A percentile compares a stretch with the other conserved stretches of the same genome.
phyloP scores from a whole-genome alignment of 2,329 filamentous ascomycete genomes.

The Phyllosticta citribraziliensis region DNA sequence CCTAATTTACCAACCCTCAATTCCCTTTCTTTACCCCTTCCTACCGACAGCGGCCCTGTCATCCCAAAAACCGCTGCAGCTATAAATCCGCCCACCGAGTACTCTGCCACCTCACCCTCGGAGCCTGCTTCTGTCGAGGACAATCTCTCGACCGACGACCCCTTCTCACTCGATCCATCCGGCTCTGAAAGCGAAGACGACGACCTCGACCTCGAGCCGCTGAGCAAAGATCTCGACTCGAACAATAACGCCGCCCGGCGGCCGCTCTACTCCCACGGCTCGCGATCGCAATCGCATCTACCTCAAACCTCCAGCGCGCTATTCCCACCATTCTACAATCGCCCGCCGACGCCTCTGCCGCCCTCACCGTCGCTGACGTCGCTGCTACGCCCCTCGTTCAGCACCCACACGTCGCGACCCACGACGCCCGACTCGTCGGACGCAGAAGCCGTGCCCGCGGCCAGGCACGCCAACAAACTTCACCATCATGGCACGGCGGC shows the following conservation, averaged over 20 bases:
- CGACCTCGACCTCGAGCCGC: slow-evolving; percentile 1
- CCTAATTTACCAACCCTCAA: slow-evolving; percentile 36
- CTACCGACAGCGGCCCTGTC: slow-evolving; percentile 12
- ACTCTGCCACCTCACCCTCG: slow-evolving; percentile 20
- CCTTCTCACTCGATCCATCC: slow-evolving; percentile 16
- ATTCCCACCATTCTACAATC: slow-evolving; percentile 91
- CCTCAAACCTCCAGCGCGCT: slow-evolving; percentile 24
- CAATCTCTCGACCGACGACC: slow-evolving; percentile 21
- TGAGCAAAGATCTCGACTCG: not conserved
- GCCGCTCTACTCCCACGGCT: slow-evolving; percentile 34
- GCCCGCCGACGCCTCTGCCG: slow-evolving; percentile 52
- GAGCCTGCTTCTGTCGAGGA: slow-evolving; percentile 30
- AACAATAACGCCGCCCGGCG: slow-evolving; percentile 11
- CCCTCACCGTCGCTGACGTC: slow-evolving; percentile 54
- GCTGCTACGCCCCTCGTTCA: slow-evolving; percentile 64
- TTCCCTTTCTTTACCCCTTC: slow-evolving; percentile 19
- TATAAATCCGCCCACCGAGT: slow-evolving; percentile 14
- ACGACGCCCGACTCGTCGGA: slow-evolving; percentile 79
- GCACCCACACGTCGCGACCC: slow-evolving; percentile 58
- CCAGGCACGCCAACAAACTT: slow-evolving; percentile 17
- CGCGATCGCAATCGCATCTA: slow-evolving; percentile 36
- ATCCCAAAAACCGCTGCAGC: slow-evolving; percentile 10
- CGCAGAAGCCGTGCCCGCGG: slow-evolving; percentile 34
- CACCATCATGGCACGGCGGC: slow-evolving; percentile 17
- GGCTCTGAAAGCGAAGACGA: slow-evolving; percentile 3